Conservation (phyloP, 176 grass and related monocot species). For the Puccinellia tenuiflora region DNA sequence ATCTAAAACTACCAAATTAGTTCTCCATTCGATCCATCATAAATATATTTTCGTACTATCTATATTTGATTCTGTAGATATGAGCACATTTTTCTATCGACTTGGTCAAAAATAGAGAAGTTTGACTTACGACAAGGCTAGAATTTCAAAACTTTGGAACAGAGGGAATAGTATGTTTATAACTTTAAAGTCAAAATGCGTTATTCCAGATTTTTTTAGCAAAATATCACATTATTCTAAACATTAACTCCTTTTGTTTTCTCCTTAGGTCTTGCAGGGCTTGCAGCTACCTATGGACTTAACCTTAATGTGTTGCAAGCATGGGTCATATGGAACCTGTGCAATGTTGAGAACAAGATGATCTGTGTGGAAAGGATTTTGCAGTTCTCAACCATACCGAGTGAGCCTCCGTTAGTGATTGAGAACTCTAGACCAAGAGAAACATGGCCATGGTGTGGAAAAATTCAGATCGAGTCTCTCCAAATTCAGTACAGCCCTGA, state of each 20-base stretch:
- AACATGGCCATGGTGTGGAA: conserved; percentile 66
- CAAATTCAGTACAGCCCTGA: conserved; percentile 54
- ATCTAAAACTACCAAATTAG: background rate
- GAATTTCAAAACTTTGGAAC: background rate
- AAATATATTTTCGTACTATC: background rate
- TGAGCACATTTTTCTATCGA: background rate
- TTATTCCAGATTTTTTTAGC: background rate
- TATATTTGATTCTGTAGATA: background rate
- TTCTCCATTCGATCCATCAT: background rate
- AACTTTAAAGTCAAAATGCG: background rate
- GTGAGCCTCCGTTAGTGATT: conserved; percentile 60
- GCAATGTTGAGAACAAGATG: conserved; percentile 93
- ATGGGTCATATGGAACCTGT: conserved; percentile 94
- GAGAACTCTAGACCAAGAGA: conserved; percentile 47
- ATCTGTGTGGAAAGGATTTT: conserved; percentile 94
- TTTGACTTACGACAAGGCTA: background rate
- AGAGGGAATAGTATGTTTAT: background rate
- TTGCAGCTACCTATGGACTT: conserved; percentile 79
- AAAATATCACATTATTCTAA: background rate
- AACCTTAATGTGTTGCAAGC: conserved; percentile 86
- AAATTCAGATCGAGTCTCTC: conserved; percentile 57
- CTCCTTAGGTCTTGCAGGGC: conserved; percentile 69
- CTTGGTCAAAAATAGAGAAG: background rate
- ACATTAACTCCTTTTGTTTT: background rate
- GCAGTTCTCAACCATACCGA: conserved; percentile 68